These are phyloP conservation scores for Sindora glabra DNA, from an alignment of 306 rosid genomes.

Conservation along the genomic window DNA sequence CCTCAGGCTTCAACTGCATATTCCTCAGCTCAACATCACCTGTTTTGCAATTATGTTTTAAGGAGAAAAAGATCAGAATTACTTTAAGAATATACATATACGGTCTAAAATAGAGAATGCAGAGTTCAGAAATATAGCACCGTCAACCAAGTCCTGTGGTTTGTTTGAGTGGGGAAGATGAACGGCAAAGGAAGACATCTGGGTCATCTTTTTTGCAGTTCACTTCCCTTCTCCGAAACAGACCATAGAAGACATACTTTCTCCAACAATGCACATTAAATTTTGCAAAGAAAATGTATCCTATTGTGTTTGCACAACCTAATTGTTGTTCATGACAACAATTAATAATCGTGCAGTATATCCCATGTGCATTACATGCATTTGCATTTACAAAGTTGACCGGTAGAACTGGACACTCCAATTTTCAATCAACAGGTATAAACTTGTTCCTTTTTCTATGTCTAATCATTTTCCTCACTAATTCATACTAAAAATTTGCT, in stretches of 20 bases:
- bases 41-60: slow-evolving; percentile 30
- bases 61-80: not conserved
- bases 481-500: not conserved
- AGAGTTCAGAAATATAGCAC: not conserved
- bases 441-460: not conserved
- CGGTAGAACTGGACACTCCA: not conserved
- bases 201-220: too few species aligned
- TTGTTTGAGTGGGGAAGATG: too few species aligned
- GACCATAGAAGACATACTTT: too few species aligned
- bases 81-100: not conserved
- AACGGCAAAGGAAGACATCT: too few species aligned
- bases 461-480: not conserved
- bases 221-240: too few species aligned
- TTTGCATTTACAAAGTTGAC: not conserved
- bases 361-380: not conserved
- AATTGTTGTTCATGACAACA: not conserved
- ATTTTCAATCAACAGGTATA: not conserved
- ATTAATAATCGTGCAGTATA: not conserved
- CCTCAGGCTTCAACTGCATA: slow-evolving; percentile 99
- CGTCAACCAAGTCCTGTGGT: not conserved
- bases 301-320: too few species aligned
- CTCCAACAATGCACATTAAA: too few species aligned
- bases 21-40: slow-evolving; percentile 98
- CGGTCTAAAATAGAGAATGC: not conserved
- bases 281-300: too few species aligned